Percentiles rank a stretch among this genome's conserved stretches.
These are phyloP conservation scores for Aphanomyces cochlioides DNA, from an alignment of 352 stramenopile genomes.

Conservation along the genomic window DNA sequence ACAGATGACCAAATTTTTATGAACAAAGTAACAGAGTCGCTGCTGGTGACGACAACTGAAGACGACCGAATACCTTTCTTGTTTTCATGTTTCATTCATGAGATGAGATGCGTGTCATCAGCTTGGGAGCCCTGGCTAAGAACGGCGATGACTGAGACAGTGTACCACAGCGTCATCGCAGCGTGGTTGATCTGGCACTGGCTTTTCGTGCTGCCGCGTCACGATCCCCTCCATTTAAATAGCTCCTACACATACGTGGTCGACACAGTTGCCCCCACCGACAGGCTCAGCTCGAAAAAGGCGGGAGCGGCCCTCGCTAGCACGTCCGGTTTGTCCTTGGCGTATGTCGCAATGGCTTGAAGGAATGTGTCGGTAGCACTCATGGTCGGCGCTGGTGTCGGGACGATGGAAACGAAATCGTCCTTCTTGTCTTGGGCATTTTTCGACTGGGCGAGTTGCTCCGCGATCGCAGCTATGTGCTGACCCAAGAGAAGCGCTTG, in stretches of 20 bases:
- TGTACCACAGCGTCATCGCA: too few species aligned
- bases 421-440: constrained; percentile 72
- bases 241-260: constrained; percentile 42
- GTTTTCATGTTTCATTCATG: too few species aligned
- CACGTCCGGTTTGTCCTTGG: constrained; percentile 79
- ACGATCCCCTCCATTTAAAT: too few species aligned
- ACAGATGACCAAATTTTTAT: too few species aligned
- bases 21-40: too few species aligned
- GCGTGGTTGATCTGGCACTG: too few species aligned
- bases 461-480: constrained; percentile 57
- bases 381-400: constrained; percentile 54
- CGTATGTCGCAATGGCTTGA: constrained; percentile 69
- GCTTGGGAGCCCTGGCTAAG: too few species aligned
- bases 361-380: constrained; percentile 73
- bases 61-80: too few species aligned
- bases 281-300: constrained; percentile 69
- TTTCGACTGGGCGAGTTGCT: constrained; percentile 80
- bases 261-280: constrained; percentile 72
- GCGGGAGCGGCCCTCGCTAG: constrained; percentile 52
- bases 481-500: constrained; percentile 52
- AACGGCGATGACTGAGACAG: too few species aligned
- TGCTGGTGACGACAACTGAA: too few species aligned
- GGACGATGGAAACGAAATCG: constrained; percentile 33
- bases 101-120: too few species aligned
- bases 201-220: too few species aligned